A percentile compares a stretch with the other conserved stretches of the same genome.
Conservation (phyloP, 805 yeast species). For the Saccharomycopsis schoenii region DNA sequence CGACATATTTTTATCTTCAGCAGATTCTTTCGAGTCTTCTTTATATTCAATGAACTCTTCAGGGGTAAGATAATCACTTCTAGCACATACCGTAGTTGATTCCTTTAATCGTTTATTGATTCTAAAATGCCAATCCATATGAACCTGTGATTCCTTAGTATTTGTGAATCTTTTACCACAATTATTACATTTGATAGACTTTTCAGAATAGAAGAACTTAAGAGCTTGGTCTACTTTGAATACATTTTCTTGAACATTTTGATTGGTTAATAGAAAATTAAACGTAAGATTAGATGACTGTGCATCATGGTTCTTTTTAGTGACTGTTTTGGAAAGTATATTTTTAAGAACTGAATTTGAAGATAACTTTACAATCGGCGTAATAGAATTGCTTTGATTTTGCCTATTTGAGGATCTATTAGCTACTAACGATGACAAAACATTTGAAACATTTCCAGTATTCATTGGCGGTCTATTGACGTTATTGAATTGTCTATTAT, state of each 20-base stretch:
- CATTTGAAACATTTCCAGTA: conserved; percentile 1
- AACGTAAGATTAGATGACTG: conserved; percentile 7
- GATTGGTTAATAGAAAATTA: conserved; percentile 6
- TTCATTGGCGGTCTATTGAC: not conserved
- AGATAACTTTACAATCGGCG: conserved; percentile 14
- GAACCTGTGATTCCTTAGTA: conserved; percentile 45
- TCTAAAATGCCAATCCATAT: conserved; percentile 94
- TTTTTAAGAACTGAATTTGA: conserved; percentile 14
- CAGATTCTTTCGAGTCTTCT: conserved; percentile 31
- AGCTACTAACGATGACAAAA: not conserved
- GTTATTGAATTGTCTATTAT: not conserved
- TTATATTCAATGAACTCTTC: conserved; percentile 64
- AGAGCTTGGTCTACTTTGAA: conserved; percentile 23
- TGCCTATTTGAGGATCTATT: not conserved
- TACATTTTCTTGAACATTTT: not conserved
- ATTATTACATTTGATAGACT: conserved; percentile 74
- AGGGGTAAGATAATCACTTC: conserved; percentile 75
- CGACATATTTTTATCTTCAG: not conserved
- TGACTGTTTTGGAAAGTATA: conserved; percentile 10
- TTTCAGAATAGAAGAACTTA: conserved; percentile 39
- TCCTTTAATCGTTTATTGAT: conserved; percentile 67
- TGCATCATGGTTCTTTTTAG: not conserved
- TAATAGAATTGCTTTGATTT: not conserved
- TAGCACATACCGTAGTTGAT: conserved; percentile 47
- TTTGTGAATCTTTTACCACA: conserved; percentile 80